These are phyloP conservation scores for Meira miltonrushii DNA, from an alignment of 1,284 basidiomycete genomes.

Conservation along the genomic window DNA sequence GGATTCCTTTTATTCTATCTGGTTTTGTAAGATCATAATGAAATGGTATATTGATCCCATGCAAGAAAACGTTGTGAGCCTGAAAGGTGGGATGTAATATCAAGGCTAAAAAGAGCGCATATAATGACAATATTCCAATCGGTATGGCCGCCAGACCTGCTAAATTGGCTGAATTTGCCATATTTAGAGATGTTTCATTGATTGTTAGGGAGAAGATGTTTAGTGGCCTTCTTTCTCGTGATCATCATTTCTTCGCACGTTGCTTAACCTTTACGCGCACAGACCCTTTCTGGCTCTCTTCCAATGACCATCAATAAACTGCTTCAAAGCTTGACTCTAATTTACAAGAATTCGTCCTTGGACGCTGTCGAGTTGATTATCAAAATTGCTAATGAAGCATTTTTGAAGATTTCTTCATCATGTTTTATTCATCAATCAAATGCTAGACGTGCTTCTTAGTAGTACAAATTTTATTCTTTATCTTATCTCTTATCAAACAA, in stretches of 20 bases:
- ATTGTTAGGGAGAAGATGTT: not conserved
- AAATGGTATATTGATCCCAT: constrained; percentile 5
- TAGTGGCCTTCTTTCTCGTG: not conserved
- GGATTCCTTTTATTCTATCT: not conserved
- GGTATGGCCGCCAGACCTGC: not conserved
- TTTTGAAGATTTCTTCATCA: no score
- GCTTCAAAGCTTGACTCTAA: no score
- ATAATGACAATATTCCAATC: not conserved
- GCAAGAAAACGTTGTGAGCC: constrained; percentile 7
- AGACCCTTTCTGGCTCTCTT: no score
- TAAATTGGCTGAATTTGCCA: not conserved
- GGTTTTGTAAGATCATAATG: constrained; percentile 1
- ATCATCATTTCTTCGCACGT: not conserved
- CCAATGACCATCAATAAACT: not conserved
- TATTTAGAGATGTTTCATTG: not conserved
- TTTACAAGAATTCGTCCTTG: no score
- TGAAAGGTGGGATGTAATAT: constrained; percentile 4
- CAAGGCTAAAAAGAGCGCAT: constrained; percentile 2
- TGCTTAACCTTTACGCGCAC: not conserved
- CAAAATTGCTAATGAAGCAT: no score
- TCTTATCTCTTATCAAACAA: no score
- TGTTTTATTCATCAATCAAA: no score
- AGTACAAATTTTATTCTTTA: no score
- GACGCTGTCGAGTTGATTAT: no score
- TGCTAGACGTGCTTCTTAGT: no score